These are phyloP conservation scores for Senna tora DNA, from an alignment of 306 rosid species.

Conservation along the genomic window DNA sequence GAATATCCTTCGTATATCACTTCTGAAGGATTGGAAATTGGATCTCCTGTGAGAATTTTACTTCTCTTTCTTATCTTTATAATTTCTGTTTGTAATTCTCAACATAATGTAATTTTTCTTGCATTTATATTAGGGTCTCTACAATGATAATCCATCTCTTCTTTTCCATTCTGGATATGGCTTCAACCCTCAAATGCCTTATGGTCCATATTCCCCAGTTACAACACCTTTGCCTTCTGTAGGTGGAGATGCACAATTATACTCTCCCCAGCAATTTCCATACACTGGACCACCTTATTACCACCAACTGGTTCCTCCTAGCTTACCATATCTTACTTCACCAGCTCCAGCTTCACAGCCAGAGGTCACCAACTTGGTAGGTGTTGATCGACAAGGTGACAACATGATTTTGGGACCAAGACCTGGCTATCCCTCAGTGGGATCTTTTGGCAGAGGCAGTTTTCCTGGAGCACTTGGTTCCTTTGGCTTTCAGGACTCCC, in stretches of 20 bases:
- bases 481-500: conserved; percentile 74
- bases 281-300: conserved; percentile 77
- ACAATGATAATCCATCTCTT: conserved; percentile 83
- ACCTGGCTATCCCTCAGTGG: conserved; percentile 68
- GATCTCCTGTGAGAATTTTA: conserved; percentile 68
- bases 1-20: conserved; percentile 75
- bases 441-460: conserved; percentile 76
- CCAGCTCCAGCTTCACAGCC: conserved; percentile 74
- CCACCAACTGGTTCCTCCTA: conserved; percentile 71
- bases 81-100: conserved; percentile 25
- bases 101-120: conserved; percentile 23
- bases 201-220: conserved; percentile 86
- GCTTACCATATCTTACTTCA: conserved; percentile 68
- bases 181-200: conserved; percentile 84
- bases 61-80: conserved; percentile 7
- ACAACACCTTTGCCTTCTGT: conserved; percentile 83
- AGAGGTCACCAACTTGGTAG: conserved; percentile 68
- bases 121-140: conserved; percentile 58
- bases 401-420: conserved; percentile 79
- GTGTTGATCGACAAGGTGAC: conserved; percentile 76
- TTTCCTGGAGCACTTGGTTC: conserved; percentile 65
- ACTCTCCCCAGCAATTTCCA: conserved; percentile 78
- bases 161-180: conserved; percentile 88
- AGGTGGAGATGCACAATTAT: conserved; percentile 75
- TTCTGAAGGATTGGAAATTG: conserved; percentile 74